These are phyloP conservation scores for Phytophthora litchii DNA, from an alignment of 352 stramenopile species.

Conservation along the genomic window DNA sequence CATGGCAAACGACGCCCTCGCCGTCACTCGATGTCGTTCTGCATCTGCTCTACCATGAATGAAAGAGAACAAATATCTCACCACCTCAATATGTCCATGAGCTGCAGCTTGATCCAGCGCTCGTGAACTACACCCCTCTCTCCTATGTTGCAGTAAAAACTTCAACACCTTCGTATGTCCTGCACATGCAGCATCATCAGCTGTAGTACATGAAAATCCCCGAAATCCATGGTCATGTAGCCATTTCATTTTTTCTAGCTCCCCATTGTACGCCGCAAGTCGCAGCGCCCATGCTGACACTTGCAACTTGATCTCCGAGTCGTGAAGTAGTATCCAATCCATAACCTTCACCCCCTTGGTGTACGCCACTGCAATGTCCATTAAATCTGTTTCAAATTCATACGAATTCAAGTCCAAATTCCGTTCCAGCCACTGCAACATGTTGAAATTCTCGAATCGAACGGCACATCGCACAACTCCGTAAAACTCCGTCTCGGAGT, in stretches of 20 bases:
- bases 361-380: slow-evolving; percentile 39
- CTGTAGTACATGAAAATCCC: slow-evolving; percentile 31
- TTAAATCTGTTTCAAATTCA: slow-evolving; percentile 31
- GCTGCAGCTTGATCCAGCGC: slow-evolving; percentile 57
- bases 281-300: slow-evolving; percentile 35
- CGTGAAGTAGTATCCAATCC: slow-evolving; percentile 32
- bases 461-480: slow-evolving; percentile 36
- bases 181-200: slow-evolving; percentile 31
- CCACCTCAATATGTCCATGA: slow-evolving; percentile 56
- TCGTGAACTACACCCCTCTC: slow-evolving; percentile 41
- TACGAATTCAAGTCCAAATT: slow-evolving; percentile 24
- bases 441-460: slow-evolving; percentile 30
- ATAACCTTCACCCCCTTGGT: slow-evolving; percentile 27
- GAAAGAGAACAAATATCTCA: slow-evolving; percentile 48
- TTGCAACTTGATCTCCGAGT: slow-evolving; percentile 5
- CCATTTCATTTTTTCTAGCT: slow-evolving; percentile 37
- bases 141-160: slow-evolving; percentile 47
- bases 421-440: slow-evolving; percentile 32
- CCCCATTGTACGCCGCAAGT: slow-evolving; percentile 31
- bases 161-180: slow-evolving; percentile 49
- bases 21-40: slow-evolving; percentile 22
- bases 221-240: slow-evolving; percentile 32
- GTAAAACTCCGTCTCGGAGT: slow-evolving; percentile 32
- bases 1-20: slow-evolving; percentile 36
- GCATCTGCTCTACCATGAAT: slow-evolving; percentile 13